Percentiles rank a stretch among this genome's conserved stretches.
phyloP scores from a whole-genome alignment of 1,284 basidiomycete genomes.

The Cutaneotrichosporon spelunceum region DNA sequence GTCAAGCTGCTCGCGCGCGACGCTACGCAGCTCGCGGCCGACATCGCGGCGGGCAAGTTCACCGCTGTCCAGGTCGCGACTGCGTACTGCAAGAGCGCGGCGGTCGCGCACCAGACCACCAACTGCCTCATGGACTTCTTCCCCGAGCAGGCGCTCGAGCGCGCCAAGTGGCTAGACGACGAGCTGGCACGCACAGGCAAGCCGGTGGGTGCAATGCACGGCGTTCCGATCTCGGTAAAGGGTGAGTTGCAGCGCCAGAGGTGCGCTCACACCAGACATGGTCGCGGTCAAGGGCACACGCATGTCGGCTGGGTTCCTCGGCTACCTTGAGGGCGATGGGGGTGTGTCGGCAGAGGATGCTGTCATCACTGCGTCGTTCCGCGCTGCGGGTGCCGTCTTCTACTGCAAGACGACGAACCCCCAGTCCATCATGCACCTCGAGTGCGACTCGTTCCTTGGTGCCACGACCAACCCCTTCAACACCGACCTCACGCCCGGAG shows the following conservation, averaged over 20 bases:
- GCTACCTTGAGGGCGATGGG: conserved; percentile 17
- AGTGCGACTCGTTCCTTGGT: conserved; percentile 37
- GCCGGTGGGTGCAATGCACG: conserved; percentile 60
- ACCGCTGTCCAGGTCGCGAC: conserved; percentile 33
- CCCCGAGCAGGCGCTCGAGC: conserved; percentile 59
- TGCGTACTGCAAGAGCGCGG: conserved; percentile 33
- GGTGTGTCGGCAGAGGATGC: conserved; percentile 14
- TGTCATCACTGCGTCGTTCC: conserved; percentile 23
- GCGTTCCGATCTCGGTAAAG: conserved; percentile 63
- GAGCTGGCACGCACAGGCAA: conserved; percentile 56
- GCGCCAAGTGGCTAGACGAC: conserved; percentile 61
- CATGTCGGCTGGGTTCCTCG: conserved; percentile 26
- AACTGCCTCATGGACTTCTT: conserved; percentile 70
- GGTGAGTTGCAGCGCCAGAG: conserved; percentile 10
- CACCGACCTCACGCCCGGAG: conserved; percentile 57
- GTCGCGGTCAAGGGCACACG: conserved; percentile 48
- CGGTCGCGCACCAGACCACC: conserved; percentile 50
- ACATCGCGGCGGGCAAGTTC: conserved; percentile 33
- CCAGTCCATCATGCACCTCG: conserved; percentile 41
- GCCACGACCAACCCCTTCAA: conserved; percentile 55
- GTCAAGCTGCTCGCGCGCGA: conserved; percentile 36
- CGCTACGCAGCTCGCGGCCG: conserved; percentile 40
- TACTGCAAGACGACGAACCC: conserved; percentile 30
- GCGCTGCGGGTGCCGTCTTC: conserved; percentile 35
- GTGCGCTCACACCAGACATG: conserved; percentile 43